phyloP scores from a whole-genome alignment of 202 grass and related monocot genomes.

The Zizania palustris region DNA sequence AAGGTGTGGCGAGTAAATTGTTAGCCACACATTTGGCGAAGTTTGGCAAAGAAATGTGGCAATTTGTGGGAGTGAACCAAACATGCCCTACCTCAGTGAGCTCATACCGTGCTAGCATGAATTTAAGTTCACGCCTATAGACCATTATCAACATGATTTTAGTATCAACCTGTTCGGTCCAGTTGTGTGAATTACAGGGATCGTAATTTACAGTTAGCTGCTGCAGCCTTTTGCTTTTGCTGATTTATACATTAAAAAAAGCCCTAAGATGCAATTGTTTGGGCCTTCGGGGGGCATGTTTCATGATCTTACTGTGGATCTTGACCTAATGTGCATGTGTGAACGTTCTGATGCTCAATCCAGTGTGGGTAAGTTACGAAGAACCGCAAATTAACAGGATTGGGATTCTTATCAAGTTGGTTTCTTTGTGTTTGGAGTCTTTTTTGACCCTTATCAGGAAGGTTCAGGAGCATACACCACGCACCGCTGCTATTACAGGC shows the following conservation, averaged over 20 bases:
- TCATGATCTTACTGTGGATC: constrained; percentile 23
- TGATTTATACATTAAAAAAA: constrained; percentile 16
- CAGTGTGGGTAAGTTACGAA: constrained; percentile 1
- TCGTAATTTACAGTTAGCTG: not conserved
- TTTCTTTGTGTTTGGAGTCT: constrained; percentile 22
- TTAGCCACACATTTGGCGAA: too few relatives aligned
- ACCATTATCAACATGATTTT: constrained; percentile 3
- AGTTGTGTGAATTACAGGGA: not conserved
- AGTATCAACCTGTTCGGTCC: not conserved
- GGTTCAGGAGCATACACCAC: constrained; percentile 39
- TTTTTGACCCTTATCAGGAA: constrained; percentile 31
- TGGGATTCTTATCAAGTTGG: not conserved
- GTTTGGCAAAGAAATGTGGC: too few relatives aligned
- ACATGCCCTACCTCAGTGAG: constrained; percentile 8
- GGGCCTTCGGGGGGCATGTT: not conserved
- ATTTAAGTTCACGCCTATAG: not conserved
- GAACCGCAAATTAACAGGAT: not conserved
- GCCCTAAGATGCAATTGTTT: not conserved
- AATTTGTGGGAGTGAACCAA: not conserved
- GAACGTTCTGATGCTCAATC: constrained; percentile 20
- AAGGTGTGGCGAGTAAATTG: too few relatives aligned
- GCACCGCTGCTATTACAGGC: not conserved
- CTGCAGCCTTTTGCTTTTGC: constrained; percentile 21
- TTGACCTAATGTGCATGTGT: constrained; percentile 15
- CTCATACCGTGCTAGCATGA: constrained; percentile 16